Conservation (phyloP, 768 basidiomycete genomes). For the Lactarius quietus region DNA sequence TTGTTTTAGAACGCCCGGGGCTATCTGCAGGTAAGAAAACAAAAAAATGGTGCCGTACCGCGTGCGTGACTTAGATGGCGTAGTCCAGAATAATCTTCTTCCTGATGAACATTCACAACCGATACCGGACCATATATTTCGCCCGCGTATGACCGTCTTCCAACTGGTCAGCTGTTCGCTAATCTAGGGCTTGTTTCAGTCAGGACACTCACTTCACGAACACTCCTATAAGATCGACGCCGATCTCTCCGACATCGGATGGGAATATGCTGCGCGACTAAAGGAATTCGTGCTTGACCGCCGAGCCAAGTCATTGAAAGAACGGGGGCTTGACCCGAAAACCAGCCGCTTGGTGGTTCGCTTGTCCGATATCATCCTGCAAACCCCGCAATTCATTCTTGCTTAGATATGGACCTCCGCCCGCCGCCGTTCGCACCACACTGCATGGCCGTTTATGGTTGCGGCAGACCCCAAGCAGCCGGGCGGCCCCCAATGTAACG, state of each 20-base stretch:
- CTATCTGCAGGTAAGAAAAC: conserved; percentile 66
- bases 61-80: conserved; percentile 11
- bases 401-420: conserved; percentile 95
- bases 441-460: conserved; percentile 87
- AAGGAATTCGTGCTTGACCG: conserved; percentile 88
- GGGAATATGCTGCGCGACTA: conserved; percentile 89
- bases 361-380: conserved; percentile 13
- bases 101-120: conserved; percentile 98
- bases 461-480: conserved; percentile 28
- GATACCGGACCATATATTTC: conserved; percentile 91
- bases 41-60: conserved; percentile 17
- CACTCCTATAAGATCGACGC: conserved; percentile 99
- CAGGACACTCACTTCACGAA: conserved; percentile 97
- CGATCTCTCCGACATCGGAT: conserved; percentile 90
- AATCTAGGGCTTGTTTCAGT: conserved; percentile 44
- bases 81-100: conserved; percentile 97
- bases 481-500: conserved; percentile 38
- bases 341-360: conserved; percentile 66
- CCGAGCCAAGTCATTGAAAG: conserved; percentile 69
- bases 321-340: conserved; percentile 58
- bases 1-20: conserved; percentile 69
- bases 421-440: conserved; percentile 87
- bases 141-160: conserved; percentile 67
- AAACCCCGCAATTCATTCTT: not conserved
- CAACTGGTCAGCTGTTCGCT: conserved; percentile 1